These are phyloP conservation scores for Neonectria punicea DNA, from an alignment of 2,329 filamentous ascomycete species.

Conservation along the genomic window DNA sequence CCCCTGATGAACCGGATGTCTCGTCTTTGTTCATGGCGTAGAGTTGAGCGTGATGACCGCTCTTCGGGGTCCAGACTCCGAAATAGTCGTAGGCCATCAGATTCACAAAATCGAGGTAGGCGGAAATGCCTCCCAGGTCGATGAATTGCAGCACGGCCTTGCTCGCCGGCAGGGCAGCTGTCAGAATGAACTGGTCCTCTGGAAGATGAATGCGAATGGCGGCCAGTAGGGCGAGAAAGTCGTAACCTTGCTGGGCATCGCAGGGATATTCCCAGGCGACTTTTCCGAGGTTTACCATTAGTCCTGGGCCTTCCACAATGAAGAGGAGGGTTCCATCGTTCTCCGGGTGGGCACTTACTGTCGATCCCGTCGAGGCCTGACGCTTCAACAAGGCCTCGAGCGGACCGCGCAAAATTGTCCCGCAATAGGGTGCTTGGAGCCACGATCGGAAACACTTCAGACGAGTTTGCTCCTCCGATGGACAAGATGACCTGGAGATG, in stretches of 20 bases:
- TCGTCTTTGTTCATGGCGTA: constrained; percentile 70
- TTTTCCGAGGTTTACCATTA: constrained; percentile 48
- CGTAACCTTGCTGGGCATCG: constrained; percentile 71
- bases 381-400: constrained; percentile 73
- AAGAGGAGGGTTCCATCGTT: background rate
- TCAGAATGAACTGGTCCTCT: constrained; percentile 74
- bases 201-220: constrained; percentile 75
- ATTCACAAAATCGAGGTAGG: constrained; percentile 80
- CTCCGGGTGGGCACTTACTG: constrained; percentile 59
- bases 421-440: constrained; percentile 69
- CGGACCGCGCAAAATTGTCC: constrained; percentile 77
- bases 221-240: constrained; percentile 77
- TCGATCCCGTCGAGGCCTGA: constrained; percentile 74
- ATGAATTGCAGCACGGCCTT: constrained; percentile 75
- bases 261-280: constrained; percentile 85
- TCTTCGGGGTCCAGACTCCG: constrained; percentile 73
- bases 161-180: constrained; percentile 76
- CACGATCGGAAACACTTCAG: constrained; percentile 74
- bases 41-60: constrained; percentile 81
- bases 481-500: constrained; percentile 82
- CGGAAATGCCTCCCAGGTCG: constrained; percentile 69
- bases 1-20: constrained; percentile 72
- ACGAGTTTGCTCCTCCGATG: constrained; percentile 75
- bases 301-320: constrained; percentile 2
- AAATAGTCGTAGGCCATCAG: constrained; percentile 85